phyloP scores from a whole-genome alignment of 2,329 filamentous ascomycete genomes.

The Sclerotinia subarctica region DNA sequence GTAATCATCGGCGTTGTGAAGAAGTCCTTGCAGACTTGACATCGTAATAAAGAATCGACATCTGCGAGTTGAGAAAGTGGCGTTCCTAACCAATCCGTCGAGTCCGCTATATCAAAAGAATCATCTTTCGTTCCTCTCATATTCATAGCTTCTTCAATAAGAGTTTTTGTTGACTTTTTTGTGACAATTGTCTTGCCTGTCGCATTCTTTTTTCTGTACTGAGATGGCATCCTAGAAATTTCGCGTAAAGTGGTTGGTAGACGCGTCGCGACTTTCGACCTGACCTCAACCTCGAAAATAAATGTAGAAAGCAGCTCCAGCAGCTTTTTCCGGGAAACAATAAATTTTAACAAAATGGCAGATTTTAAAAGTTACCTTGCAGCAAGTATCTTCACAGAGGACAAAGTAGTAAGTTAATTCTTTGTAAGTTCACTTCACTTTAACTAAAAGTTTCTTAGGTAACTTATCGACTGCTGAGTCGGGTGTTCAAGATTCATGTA shows the following conservation, averaged over 20 bases:
- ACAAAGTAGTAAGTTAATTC: constrained; percentile 34
- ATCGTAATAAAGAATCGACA: constrained; percentile 83
- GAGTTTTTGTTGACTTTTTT: not conserved
- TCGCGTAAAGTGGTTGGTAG: constrained; percentile 34
- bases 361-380: constrained; percentile 39
- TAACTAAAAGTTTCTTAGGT: constrained; percentile 52
- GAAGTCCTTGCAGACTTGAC: constrained; percentile 98
- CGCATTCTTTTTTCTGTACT: constrained; percentile 19
- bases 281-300: constrained; percentile 9
- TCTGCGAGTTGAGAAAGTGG: constrained; percentile 61
- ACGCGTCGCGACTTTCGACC: constrained; percentile 21
- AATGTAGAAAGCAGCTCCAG: constrained; percentile 18
- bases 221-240: constrained; percentile 20
- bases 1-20: constrained; percentile 94
- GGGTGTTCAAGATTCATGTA: constrained; percentile 78
- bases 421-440: not conserved
- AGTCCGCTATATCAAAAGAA: constrained; percentile 58
- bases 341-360: constrained; percentile 29
- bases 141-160: constrained; percentile 21
- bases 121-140: constrained; percentile 23
- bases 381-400: constrained; percentile 38
- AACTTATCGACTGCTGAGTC: constrained; percentile 81
- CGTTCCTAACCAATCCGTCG: constrained; percentile 81
- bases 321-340: constrained; percentile 16
- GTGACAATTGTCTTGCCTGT: constrained; percentile 13